These are phyloP conservation scores for Nakaseomyces glabratus DNA, from an alignment of 1,139 yeast species.

Conservation along the genomic window DNA sequence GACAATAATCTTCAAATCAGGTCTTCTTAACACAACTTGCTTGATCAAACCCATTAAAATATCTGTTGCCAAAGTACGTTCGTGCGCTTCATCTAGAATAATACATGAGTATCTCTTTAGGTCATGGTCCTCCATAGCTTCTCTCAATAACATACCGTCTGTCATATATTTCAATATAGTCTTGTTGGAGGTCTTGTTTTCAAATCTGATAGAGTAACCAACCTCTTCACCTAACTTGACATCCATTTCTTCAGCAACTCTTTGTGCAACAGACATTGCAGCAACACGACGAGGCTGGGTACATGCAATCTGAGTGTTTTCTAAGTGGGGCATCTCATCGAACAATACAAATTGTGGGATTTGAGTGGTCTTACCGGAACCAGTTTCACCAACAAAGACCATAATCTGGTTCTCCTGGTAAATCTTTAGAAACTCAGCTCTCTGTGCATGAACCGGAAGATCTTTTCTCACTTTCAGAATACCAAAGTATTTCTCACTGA, in stretches of 20 bases:
- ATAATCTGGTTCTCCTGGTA: conserved; percentile 86
- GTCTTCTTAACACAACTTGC: conserved; percentile 68
- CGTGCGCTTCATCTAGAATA: conserved; percentile 96
- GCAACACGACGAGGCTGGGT: conserved; percentile 98
- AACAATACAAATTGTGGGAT: conserved; percentile 91
- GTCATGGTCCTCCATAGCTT: conserved; percentile 94
- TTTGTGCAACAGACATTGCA: conserved; percentile 92
- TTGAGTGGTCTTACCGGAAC: conserved; percentile 96
- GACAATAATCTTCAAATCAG: conserved; percentile 82
- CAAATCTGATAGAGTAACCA: conserved; percentile 90
- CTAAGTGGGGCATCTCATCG: conserved; percentile 81
- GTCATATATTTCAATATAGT: conserved; percentile 94
- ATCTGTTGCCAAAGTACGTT: conserved; percentile 93
- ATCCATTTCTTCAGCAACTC: conserved; percentile 96
- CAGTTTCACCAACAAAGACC: conserved; percentile 98
- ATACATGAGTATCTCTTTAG: conserved; percentile 76
- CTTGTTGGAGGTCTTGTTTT: conserved; percentile 69
- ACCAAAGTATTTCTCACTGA: conserved; percentile 59
- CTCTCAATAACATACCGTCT: conserved; percentile 95
- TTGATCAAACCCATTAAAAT: conserved; percentile 91
- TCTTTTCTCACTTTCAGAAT: conserved; percentile 73
- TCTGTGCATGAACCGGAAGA: conserved; percentile 88
- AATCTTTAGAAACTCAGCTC: conserved; percentile 74
- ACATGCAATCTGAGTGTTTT: conserved; percentile 81
- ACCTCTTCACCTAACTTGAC: conserved; percentile 85